Conservation (phyloP, 1,284 basidiomycete genomes). For the Malassezia cuniculi region DNA sequence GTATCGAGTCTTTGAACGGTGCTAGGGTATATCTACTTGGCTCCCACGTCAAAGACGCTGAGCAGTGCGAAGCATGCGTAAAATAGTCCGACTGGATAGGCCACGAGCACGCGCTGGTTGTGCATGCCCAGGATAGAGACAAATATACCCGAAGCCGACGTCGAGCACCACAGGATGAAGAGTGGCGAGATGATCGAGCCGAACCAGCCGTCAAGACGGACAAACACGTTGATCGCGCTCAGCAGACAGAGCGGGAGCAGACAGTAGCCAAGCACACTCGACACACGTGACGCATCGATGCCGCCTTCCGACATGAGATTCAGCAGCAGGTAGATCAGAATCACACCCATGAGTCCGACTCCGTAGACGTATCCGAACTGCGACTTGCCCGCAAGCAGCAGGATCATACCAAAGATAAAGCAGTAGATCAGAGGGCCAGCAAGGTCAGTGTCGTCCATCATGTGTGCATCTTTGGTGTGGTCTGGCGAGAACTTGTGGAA, state of each 20-base stretch:
- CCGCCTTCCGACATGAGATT: constrained; percentile 93
- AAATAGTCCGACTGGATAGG: constrained; percentile 42
- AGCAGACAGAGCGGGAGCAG: constrained; percentile 94
- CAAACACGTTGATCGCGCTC: constrained; percentile 71
- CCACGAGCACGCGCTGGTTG: constrained; percentile 41
- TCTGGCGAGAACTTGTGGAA: constrained; percentile 55
- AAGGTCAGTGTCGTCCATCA: constrained; percentile 99
- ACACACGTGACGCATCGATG: constrained; percentile 90
- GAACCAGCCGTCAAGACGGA: constrained; percentile 59
- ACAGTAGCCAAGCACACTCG: constrained; percentile 92
- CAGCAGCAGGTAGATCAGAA: constrained; percentile 86
- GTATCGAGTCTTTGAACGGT: constrained; percentile 43
- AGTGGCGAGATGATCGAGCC: constrained; percentile 38
- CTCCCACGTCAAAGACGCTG: constrained; percentile 34
- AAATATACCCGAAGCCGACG: constrained; percentile 43
- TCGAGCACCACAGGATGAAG: constrained; percentile 43
- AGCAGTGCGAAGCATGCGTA: constrained; percentile 43
- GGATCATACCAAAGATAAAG: constrained; percentile 53
- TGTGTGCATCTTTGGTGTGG: constrained; percentile 58
- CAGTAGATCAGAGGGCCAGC: constrained; percentile 92
- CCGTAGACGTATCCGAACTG: constrained; percentile 99
- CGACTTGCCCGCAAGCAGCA: constrained; percentile 62
- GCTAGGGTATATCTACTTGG: constrained; percentile 7
- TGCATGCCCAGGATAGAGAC: constrained; percentile 38
- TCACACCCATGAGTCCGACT: constrained; percentile 80